Percentiles rank a stretch among this genome's conserved stretches.
phyloP scores from a whole-genome alignment of 257 asterid species.

The Scutellaria minor region DNA sequence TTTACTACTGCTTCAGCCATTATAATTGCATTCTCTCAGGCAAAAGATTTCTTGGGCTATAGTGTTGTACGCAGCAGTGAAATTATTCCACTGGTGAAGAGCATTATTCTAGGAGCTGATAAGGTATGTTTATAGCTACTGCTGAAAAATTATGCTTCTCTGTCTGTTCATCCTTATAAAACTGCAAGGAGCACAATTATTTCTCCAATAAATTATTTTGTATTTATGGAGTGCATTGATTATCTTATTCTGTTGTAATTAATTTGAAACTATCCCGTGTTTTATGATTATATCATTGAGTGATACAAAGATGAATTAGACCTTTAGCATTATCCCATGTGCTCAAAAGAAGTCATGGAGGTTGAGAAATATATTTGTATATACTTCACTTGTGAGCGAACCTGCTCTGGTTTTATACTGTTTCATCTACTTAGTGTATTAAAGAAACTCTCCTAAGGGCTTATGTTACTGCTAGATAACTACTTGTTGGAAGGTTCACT shows the following conservation, averaged over 20 bases:
- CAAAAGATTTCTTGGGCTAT: slow-evolving; percentile 95
- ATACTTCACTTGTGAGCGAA: not conserved
- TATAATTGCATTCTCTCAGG: slow-evolving; percentile 97
- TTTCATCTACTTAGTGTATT: slow-evolving; percentile 17
- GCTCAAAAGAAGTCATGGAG: not conserved
- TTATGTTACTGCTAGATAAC: slow-evolving; percentile 8
- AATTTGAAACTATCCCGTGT: not conserved
- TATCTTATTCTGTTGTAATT: slow-evolving; percentile 10
- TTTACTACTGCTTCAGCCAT: slow-evolving; percentile 99
- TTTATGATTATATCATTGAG: slow-evolving; percentile 2
- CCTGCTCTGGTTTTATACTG: slow-evolving; percentile 3
- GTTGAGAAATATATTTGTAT: not conserved
- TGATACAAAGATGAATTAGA: slow-evolving; percentile 16
- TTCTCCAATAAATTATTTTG: slow-evolving; percentile 20
- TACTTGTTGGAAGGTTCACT: not conserved
- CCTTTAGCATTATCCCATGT: slow-evolving; percentile 25
- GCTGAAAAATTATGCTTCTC: slow-evolving; percentile 21
- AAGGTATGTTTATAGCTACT: slow-evolving; percentile 56
- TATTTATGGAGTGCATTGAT: slow-evolving; percentile 1
- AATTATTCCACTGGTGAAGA: slow-evolving; percentile 79
- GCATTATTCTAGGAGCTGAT: slow-evolving; percentile 85
- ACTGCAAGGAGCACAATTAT: slow-evolving; percentile 4
- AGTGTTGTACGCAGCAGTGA: slow-evolving; percentile 93
- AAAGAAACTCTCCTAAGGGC: slow-evolving; percentile 1
- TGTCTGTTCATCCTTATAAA: slow-evolving; percentile 18